Evolutionary conservation across 1,139 yeast genomes (phyloP).

Genomic region (Yarrowia galli): DNA sequence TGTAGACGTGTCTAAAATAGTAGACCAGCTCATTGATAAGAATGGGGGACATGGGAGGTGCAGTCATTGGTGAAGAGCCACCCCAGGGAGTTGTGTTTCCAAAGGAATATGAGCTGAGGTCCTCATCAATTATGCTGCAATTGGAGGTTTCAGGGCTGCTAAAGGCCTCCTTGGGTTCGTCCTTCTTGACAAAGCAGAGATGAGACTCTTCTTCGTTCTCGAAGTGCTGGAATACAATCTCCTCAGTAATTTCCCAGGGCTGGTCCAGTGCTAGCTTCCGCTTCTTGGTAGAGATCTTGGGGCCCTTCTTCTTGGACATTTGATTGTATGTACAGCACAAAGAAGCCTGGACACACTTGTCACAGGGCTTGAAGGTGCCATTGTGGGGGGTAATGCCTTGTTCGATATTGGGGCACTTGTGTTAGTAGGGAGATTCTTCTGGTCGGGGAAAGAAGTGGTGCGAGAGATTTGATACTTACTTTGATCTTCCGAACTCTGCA

Average conservation of each 20-base stretch:
- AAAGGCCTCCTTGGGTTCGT: conserved; percentile 22
- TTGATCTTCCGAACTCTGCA: conserved; percentile 36
- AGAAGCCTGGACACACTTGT: conserved; percentile 30
- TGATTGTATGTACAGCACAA: conserved; percentile 31
- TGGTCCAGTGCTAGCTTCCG: conserved; percentile 32
- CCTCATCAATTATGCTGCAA: conserved; percentile 30
- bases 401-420: conserved; percentile 30
- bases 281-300: conserved; percentile 27
- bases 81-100: conserved; percentile 31
- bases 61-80: conserved; percentile 8
- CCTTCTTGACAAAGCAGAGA: conserved; percentile 27
- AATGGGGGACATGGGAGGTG: conserved; percentile 27
- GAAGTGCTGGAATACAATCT: conserved; percentile 29
- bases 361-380: conserved; percentile 33
- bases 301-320: conserved; percentile 33
- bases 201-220: conserved; percentile 32
- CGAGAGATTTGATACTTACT: conserved; percentile 10
- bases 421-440: not conserved
- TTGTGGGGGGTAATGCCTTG: conserved; percentile 21
- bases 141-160: conserved; percentile 30
- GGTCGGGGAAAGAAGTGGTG: not conserved
- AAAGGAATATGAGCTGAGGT: conserved; percentile 17
- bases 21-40: conserved; percentile 15
- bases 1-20: conserved; percentile 19
- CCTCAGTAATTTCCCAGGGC: conserved; percentile 34